phyloP scores from a whole-genome alignment of 257 asterid genomes.

The Nicotiana obtusifolia region DNA sequence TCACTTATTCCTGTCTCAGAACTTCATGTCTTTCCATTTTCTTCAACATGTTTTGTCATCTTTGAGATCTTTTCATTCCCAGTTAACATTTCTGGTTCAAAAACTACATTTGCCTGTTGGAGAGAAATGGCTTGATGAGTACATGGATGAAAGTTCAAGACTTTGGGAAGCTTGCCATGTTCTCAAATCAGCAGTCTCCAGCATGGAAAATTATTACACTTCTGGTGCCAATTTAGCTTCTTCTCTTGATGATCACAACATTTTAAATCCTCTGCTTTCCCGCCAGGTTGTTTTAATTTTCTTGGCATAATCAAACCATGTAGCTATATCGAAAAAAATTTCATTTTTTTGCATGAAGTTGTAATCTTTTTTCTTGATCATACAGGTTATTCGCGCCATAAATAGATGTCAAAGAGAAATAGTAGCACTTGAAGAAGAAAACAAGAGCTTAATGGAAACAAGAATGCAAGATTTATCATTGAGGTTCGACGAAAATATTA shows the following conservation, averaged over 20 bases:
- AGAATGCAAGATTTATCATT: constrained; percentile 44
- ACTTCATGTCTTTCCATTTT: constrained; percentile 54
- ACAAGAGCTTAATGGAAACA: constrained; percentile 50
- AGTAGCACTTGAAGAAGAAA: constrained; percentile 52
- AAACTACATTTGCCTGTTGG: constrained; percentile 58
- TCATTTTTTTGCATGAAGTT: background rate
- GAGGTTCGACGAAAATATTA: constrained; percentile 39
- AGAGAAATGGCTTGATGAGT: constrained; percentile 72
- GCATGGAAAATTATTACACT: constrained; percentile 48
- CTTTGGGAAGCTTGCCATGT: constrained; percentile 68
- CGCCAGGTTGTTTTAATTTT: constrained; percentile 45
- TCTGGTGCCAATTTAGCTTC: constrained; percentile 36
- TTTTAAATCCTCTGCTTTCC: constrained; percentile 48
- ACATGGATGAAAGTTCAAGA: constrained; percentile 78
- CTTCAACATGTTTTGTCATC: constrained; percentile 56
- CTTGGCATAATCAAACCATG: too few species aligned
- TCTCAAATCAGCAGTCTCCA: constrained; percentile 47
- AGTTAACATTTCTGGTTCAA: constrained; percentile 41
- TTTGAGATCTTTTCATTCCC: constrained; percentile 55
- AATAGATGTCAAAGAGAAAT: constrained; percentile 56
- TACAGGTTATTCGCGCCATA: constrained; percentile 57
- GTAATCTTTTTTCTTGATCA: background rate
- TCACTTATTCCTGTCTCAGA: constrained; percentile 39
- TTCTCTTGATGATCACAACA: constrained; percentile 36
- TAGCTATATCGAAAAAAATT: background rate